These are phyloP conservation scores for Nakazawaea ambrosiae DNA, from an alignment of 805 yeast species.

Conservation along the genomic window DNA sequence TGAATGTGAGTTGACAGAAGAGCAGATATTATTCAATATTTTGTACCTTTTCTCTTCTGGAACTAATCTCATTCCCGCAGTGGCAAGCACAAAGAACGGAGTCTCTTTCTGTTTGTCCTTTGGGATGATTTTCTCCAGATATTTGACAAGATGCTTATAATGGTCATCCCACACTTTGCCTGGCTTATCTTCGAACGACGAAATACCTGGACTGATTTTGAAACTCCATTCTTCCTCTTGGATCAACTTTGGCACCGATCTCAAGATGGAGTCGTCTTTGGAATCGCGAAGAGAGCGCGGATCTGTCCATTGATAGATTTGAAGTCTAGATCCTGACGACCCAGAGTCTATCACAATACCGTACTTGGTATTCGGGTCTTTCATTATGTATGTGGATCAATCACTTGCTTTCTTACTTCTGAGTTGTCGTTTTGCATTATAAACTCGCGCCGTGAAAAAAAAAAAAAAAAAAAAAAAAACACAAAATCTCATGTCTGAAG, in stretches of 20 bases:
- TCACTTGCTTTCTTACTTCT: neutral
- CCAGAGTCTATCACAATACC: conserved; percentile 95
- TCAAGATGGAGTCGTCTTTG: conserved; percentile 27
- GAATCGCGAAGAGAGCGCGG: conserved; percentile 25
- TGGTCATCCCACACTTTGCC: conserved; percentile 65
- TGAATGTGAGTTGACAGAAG: conserved; percentile 43
- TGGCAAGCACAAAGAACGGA: conserved; percentile 86
- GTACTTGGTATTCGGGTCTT: conserved; percentile 29
- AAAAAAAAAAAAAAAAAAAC: too few relatives aligned
- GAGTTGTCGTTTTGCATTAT: neutral
- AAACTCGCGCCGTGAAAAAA: too few relatives aligned
- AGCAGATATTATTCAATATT: conserved; percentile 58
- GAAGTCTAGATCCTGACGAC: conserved; percentile 87
- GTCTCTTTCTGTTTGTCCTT: conserved; percentile 50
- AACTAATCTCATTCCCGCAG: conserved; percentile 93
- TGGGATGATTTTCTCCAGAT: conserved; percentile 72
- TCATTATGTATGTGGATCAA: neutral
- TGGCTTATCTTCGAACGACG: conserved; percentile 51
- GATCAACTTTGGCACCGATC: conserved; percentile 60
- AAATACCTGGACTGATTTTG: conserved; percentile 81
- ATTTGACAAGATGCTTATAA: conserved; percentile 52
- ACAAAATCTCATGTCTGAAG: too few relatives aligned
- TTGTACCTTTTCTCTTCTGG: conserved; percentile 43
- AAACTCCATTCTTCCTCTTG: conserved; percentile 63
- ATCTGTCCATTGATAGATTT: conserved; percentile 76